phyloP scores from a whole-genome alignment of 495 filamentous ascomycete species.

The Aspergillus homomorphus region DNA sequence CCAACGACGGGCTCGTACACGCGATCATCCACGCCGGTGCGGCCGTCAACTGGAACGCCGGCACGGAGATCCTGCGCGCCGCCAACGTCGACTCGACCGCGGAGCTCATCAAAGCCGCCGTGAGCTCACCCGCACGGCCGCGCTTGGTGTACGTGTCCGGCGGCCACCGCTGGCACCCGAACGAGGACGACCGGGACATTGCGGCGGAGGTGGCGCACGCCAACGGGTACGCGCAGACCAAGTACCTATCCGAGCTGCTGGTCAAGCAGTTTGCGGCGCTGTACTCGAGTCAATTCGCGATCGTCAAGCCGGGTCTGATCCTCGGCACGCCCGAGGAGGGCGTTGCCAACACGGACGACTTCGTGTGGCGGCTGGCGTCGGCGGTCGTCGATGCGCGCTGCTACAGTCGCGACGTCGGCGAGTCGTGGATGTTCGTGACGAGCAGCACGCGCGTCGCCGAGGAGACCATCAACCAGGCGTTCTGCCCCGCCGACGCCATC shows the following conservation, averaged over 20 bases:
- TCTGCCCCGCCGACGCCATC: conserved; percentile 11
- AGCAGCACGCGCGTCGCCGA: conserved; percentile 24
- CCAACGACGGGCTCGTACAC: conserved; percentile 49
- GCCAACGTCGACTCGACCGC: conserved; percentile 43
- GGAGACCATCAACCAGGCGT: conserved; percentile 14
- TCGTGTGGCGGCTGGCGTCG: conserved; percentile 34
- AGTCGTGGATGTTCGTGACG: conserved; percentile 23
- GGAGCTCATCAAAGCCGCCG: conserved; percentile 27
- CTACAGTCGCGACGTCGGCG: conserved; percentile 22
- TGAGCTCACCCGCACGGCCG: conserved; percentile 6
- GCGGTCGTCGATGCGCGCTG: conserved; percentile 20
- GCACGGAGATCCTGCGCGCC: conserved; percentile 32
- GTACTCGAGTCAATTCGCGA: conserved; percentile 13
- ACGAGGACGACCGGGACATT: conserved; percentile 13
- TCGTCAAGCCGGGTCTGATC: conserved; percentile 36
- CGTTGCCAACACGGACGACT: conserved; percentile 32
- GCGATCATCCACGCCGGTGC: conserved; percentile 82
- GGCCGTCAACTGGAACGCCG: conserved; percentile 39
- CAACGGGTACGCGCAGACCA: conserved; percentile 34
- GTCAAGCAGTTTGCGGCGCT: conserved; percentile 21
- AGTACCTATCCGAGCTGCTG: conserved; percentile 30
- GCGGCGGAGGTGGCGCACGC: conserved; percentile 13
- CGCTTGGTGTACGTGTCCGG: conserved; percentile 30
- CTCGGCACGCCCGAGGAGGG: conserved; percentile 26
- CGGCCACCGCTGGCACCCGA: conserved; percentile 14